Conservation (phyloP, 495 filamentous ascomycete species). For the Penicillium turbatum region DNA sequence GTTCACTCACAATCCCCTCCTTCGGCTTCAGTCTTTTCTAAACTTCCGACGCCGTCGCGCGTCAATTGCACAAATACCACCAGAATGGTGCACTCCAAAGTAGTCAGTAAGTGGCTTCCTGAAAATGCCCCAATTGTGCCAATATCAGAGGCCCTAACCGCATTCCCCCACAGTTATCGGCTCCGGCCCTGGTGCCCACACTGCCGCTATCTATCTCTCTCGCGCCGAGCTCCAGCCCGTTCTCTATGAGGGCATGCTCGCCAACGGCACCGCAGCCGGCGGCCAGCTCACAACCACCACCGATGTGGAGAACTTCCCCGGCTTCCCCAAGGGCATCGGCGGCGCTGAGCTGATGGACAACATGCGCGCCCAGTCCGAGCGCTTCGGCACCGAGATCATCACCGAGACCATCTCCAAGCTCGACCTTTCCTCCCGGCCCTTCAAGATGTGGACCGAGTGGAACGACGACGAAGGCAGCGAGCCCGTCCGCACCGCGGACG, state of each 20-base stretch:
- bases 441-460: conserved; percentile 88
- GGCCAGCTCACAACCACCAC: conserved; percentile 97
- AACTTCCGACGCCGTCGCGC: conserved; percentile 42
- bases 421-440: conserved; percentile 79
- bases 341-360: conserved; percentile 86
- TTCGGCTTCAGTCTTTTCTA: conserved; percentile 35
- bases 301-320: conserved; percentile 96
- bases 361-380: conserved; percentile 88
- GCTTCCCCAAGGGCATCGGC: conserved; percentile 84
- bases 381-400: conserved; percentile 87
- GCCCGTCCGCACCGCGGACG: conserved; percentile 74
- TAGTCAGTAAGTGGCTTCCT: conserved; percentile 58
- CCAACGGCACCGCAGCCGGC: conserved; percentile 92
- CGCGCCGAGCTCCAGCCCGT: conserved; percentile 86
- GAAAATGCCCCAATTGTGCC: not conserved
- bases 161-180: conserved; percentile 56
- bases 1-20: conserved; percentile 53
- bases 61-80: conserved; percentile 32
- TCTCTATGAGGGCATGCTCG: conserved; percentile 95
- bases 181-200: conserved; percentile 96
- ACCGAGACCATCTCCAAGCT: conserved; percentile 87
- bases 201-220: conserved; percentile 91
- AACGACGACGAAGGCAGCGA: conserved; percentile 62
- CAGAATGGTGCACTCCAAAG: conserved; percentile 74
- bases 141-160: conserved; percentile 8